Conservation (phyloP, 371 early-diverging fungal species). For the Mucor saturninus region DNA sequence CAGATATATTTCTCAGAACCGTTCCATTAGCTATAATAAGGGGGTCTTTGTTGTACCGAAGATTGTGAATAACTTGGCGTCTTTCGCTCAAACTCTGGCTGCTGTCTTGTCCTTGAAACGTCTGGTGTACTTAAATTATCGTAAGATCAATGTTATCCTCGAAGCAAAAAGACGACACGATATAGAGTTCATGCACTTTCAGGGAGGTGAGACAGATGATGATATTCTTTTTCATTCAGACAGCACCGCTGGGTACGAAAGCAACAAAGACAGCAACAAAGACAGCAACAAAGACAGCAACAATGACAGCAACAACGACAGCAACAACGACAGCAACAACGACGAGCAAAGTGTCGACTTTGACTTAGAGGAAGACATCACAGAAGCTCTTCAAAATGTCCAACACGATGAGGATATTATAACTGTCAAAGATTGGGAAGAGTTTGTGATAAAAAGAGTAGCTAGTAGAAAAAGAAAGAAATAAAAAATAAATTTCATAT, state of each 20-base stretch:
- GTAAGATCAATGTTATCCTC: conserved; percentile 15
- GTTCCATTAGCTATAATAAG: conserved; percentile 17
- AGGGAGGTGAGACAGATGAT: conserved; percentile 16
- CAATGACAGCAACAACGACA: not conserved
- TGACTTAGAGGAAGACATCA: conserved; percentile 22
- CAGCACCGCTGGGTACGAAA: conserved; percentile 10
- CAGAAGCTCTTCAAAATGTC: conserved; percentile 21
- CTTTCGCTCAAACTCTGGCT: conserved; percentile 20
- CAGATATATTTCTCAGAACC: conserved; percentile 14
- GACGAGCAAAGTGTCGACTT: conserved; percentile 14
- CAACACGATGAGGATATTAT: conserved; percentile 21
- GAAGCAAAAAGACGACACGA: conserved; percentile 16
- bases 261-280: not conserved
- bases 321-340: conserved; percentile 7
- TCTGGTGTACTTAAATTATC: conserved; percentile 19
- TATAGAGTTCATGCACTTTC: conserved; percentile 20
- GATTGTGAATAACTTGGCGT: conserved; percentile 17
- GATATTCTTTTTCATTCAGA: conserved; percentile 20
- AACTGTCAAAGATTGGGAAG: conserved; percentile 30
- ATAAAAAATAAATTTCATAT: conserved; percentile 9
- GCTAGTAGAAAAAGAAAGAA: conserved; percentile 15
- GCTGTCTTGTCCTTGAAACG: conserved; percentile 23
- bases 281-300: too few relatives aligned
- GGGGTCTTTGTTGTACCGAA: conserved; percentile 16
- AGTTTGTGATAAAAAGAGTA: conserved; percentile 21